Base-by-base conservation (phyloP, 345 rosid genomes). In the Syzygium jambos region DNA sequence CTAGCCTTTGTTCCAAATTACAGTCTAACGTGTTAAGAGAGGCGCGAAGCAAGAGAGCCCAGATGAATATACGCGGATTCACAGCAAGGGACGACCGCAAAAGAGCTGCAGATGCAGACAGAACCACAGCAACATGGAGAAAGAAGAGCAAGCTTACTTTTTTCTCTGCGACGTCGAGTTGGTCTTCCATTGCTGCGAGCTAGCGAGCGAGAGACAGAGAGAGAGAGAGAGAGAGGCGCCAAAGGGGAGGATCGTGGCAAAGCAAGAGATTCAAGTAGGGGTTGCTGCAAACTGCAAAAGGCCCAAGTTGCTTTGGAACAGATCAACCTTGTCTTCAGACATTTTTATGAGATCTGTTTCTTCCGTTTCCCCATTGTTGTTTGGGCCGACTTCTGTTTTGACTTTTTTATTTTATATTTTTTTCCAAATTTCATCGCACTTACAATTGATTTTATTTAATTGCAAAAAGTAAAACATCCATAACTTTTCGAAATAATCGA, bases 401-500 rank as follows among this genome's bases (percentile, higher is more conserved):
- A 52, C 4, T 15, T 5, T 23, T 23, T 23, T 25, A 43, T 43
- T 43, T 43, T 43, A 43, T 43, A n/a, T 25, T 4, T 23, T 15
- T n/a, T 63, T 0, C 23, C 78, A 65, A 4, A 65, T 30, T 68
- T 68, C 46, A 8, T 30, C 78, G 8, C 21, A 30, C 43, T 2
- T 68, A 34, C 25, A 19, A 34, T 30, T 68, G 41, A 34, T 7
- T 68, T 68, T 4, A 68, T 68, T 34, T 68, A 19, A 68, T 57
- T 68, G 78, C 23, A 25, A 68, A 68, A 34, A 68, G 41, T 3
- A 68, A 17, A 68, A 17, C 12, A 68, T 68, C 46, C 23, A 34
- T 1, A 30, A 68, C 0, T 8, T 68, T 30, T 68, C 0, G 0
- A 34, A 68, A 34, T 30, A 34, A 17, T 30, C 0, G 30, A 27